Base-by-base conservation (phyloP, 169 alveolate species). In the Cryptosporidium sp. region DNA sequence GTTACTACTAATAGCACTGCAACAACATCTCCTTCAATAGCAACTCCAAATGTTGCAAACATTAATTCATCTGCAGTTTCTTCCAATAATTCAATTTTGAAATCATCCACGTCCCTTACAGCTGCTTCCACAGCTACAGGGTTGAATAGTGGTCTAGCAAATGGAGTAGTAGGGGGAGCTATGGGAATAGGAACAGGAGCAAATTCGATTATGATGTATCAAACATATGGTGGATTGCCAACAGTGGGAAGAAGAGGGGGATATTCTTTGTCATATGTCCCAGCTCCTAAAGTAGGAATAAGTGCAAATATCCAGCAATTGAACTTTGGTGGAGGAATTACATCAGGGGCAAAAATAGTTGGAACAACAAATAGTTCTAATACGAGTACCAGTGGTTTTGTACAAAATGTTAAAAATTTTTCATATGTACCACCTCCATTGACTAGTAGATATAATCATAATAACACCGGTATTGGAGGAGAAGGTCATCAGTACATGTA, bases 391-490 rank as follows among this genome's bases (percentile, higher is more conserved):
- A 26, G 10, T 55, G 29, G 33, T 6, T 23, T 23, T 52, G 29
- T 18, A 52, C 62, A 52, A 23, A 26, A 26, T n/a, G 14, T 16
- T n/a, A 55, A 55, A 26, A 55, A 55, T 18, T 23, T 16, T 69
- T 69, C 84, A 0, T 69, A 69, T 69, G 65, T 69, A 9, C 84
- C 84, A 21, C 84, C 84, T 16, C 61, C 61, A 3, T 69, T 45
- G 23, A 69, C 84, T 7, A 45, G 73, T 29, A 67, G 51, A 33
- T 9, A 37, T 33, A n/a, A 3, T 35, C 0, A n/a, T 14, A 12
- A 18, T n/a, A 26, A 23, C 23, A 10, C n/a, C n/a, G n/a, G 14
- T 65, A 21, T 23, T 33, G 26, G 29, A 29, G 39, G 9, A 62
- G 41, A 6, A 10, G 14, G 14, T 10, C 48, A 9, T 41, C 48